Base-by-base conservation (phyloP, 148 eudicot species). In the Linanthus parryae region DNA sequence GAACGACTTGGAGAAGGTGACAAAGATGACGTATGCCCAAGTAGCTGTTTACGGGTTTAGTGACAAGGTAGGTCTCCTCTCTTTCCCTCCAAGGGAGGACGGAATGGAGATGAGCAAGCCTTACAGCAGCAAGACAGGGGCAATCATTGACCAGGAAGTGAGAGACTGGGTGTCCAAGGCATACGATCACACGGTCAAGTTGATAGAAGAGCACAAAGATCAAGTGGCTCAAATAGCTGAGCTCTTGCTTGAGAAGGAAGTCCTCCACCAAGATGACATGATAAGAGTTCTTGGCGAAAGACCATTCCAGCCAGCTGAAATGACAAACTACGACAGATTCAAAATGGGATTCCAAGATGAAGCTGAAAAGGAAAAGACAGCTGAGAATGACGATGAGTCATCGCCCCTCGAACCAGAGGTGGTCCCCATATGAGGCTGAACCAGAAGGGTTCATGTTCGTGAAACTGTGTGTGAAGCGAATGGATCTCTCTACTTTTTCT, bases 21-120 rank as follows among this genome's bases (percentile, higher is more conserved):
- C 96, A 12, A 84, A 81, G 60, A 81, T 88, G 86, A 84, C 96
- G 5, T 88, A 88, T 34, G 96, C 89, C 16, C 96, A 84, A 69
- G 96, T 88, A 3, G 94, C 96, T 23, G 65, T 88, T 8, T 84
- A 88, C 47, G 96, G 96, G 9, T 88, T 88, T 62, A 88, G 96
- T 38, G 84, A 88, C 24, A 88, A 79, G 66, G 94, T 88, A 35
- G 97, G 97, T 12, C 94, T 88, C 38, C 80, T 88, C 36, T 88
- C 97, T 20, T 88, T 82, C 54, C 97, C 97, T 5, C 84, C 69
- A 44, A 74, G 72, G 60, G 94, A 82, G 4, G 94, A 84, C 39
- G 79, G 82, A 2, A 58, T 63, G 39, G 94, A 80, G 68, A 73
- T 75, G 80, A 64, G 52, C 23, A 88, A 85, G 55, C 97, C 94